Percentiles rank a stretch among this genome's conserved stretches.
phyloP scores from a whole-genome alignment of 352 stramenopile species.

The Globisporangium nodosum region DNA sequence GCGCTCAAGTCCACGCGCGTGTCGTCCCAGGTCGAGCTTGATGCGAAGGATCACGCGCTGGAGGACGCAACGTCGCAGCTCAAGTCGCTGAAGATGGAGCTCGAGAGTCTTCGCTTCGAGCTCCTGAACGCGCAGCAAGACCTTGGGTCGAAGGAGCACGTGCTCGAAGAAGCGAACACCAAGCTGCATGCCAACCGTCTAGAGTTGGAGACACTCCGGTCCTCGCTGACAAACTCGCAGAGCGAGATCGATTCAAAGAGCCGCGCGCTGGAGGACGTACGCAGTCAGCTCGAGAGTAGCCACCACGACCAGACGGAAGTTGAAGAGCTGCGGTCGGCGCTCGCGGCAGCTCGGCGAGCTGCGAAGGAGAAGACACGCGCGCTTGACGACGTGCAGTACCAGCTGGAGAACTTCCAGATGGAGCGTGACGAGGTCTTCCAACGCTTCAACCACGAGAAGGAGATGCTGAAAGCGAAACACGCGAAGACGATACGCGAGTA shows the following conservation, averaged over 20 bases:
- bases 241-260: conserved; percentile 1
- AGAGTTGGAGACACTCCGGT: conserved; percentile 2
- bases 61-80: conserved; percentile 3
- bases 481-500: conserved; percentile 6
- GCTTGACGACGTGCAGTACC: conserved; percentile 4
- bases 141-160: conserved; percentile 8
- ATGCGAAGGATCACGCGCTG: conserved; percentile 2
- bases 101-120: conserved; percentile 6
- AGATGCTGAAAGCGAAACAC: conserved; percentile 22
- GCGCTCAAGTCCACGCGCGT: conserved; percentile 17
- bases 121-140: not conserved
- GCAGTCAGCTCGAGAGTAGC: conserved; percentile 1
- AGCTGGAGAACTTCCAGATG: conserved; percentile 8
- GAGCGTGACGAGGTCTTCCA: conserved; percentile 11
- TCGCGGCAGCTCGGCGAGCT: not conserved
- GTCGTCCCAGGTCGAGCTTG: not conserved
- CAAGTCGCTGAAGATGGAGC: not conserved
- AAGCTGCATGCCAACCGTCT: not conserved
- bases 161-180: conserved; percentile 3
- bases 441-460: conserved; percentile 10
- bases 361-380: conserved; percentile 2
- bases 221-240: not conserved
- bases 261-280: conserved; percentile 5
- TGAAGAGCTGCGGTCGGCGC: not conserved
- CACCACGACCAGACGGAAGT: conserved; percentile 1